Evolutionary conservation across 768 basidiomycete genomes (phyloP).

Genomic region (Saitozyma sp.): DNA sequence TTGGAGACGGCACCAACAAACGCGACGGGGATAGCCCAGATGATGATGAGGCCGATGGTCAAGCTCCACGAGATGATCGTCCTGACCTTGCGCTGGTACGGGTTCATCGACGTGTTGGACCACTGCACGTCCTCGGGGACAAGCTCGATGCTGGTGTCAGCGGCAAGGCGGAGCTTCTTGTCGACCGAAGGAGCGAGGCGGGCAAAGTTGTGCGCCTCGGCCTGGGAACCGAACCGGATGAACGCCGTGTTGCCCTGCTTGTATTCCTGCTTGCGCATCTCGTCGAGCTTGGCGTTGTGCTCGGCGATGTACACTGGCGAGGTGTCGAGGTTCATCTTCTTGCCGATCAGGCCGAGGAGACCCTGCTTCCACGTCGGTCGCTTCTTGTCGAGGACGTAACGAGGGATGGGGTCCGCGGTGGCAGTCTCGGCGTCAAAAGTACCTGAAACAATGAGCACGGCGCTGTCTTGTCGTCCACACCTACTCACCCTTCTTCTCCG

Average conservation of each 20-base stretch:
- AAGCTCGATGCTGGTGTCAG: conserved; percentile 47
- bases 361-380: conserved; percentile 52
- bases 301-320: conserved; percentile 48
- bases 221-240: conserved; percentile 48
- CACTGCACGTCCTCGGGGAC: conserved; percentile 53
- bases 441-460: conserved; percentile 9
- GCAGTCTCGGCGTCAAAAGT: conserved; percentile 37
- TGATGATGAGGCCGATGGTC: conserved; percentile 52
- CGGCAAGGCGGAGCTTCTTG: conserved; percentile 31
- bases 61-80: conserved; percentile 46
- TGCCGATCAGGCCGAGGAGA: conserved; percentile 47
- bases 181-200: conserved; percentile 38
- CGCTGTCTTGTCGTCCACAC: too few relatives aligned
- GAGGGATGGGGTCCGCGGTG: conserved; percentile 29
- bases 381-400: conserved; percentile 48
- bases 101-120: conserved; percentile 50
- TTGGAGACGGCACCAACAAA: conserved; percentile 53
- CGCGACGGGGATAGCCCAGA: conserved; percentile 51
- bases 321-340: conserved; percentile 47
- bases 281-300: conserved; percentile 41
- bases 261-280: conserved; percentile 32
- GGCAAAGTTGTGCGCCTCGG: conserved; percentile 51
- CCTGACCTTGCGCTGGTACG: conserved; percentile 44
- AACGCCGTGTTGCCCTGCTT: conserved; percentile 48
- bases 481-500: conserved; percentile 42